phyloP scores from a whole-genome alignment of 2,329 filamentous ascomycete species.

The Colletotrichum truncatum region DNA sequence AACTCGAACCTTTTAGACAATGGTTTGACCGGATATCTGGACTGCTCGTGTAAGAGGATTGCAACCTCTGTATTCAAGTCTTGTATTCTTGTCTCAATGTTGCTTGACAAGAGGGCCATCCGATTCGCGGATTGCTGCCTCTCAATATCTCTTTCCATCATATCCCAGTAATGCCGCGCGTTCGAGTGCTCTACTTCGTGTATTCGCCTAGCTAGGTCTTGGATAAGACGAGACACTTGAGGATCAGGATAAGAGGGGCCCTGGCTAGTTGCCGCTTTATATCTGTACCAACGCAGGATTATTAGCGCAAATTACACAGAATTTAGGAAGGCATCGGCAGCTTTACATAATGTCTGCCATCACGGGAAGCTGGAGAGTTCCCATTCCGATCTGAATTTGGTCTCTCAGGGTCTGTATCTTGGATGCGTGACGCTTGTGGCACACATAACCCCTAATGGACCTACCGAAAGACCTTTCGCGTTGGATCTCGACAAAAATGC shows the following conservation, averaged over 20 bases:
- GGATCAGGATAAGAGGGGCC: not conserved
- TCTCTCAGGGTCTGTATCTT: not conserved
- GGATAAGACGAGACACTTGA: not conserved
- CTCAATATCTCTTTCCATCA: no score
- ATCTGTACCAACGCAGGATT: fast-evolving
- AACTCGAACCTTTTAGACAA: no score
- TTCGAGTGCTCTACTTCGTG: not conserved
- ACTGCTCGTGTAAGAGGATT: no score
- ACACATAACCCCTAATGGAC: not conserved
- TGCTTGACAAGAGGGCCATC: no score
- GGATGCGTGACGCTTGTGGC: not conserved
- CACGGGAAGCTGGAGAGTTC: not conserved
- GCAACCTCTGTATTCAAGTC: no score
- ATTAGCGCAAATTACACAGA: not conserved
- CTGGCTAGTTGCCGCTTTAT: not conserved
- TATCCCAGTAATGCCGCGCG: no score
- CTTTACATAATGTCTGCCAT: no score
- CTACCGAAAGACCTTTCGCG: not conserved
- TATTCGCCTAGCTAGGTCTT: not conserved
- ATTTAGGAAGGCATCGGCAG: no score
- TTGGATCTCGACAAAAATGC: not conserved
- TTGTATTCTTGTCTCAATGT: no score
- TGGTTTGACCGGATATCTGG: no score
- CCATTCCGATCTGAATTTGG: not conserved
- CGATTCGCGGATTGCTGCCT: no score